phyloP scores from a whole-genome alignment of 73 alveolate genomes.

The Halteria grandinella region DNA sequence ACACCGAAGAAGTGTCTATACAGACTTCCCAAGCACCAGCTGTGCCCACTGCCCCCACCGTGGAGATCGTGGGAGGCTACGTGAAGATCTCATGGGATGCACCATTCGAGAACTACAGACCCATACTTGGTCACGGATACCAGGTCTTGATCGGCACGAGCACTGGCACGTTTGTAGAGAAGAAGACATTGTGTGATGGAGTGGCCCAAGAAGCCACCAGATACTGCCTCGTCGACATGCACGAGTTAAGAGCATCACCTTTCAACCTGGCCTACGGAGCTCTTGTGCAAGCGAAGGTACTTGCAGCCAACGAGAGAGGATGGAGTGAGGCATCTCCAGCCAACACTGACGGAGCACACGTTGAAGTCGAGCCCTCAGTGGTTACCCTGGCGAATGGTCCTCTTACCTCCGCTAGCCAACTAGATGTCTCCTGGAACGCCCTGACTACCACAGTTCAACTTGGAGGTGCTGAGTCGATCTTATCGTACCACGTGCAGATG shows the following conservation, averaged over 20 bases:
- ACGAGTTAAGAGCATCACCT: conserved; percentile 4
- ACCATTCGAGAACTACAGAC: conserved; percentile 26
- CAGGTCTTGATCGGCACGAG: background rate
- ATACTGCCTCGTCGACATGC: conserved; percentile 29
- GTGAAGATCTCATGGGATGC: conserved; percentile 35
- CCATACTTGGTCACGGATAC: conserved; percentile 41
- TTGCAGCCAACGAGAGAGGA: conserved; percentile 34
- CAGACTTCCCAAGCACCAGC: conserved; percentile 52
- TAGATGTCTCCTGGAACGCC: conserved; percentile 38
- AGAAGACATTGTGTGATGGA: conserved; percentile 59
- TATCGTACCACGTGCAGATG: too few relatives aligned
- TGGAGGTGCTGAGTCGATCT: conserved; percentile 39
- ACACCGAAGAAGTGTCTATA: conserved; percentile 13
- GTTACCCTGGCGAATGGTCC: conserved; percentile 30
- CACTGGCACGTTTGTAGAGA: conserved; percentile 31
- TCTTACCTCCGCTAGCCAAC: conserved; percentile 18
- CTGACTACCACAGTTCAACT: background rate
- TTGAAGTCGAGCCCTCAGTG: conserved; percentile 27
- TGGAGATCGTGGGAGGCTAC: background rate
- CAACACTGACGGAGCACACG: conserved; percentile 10
- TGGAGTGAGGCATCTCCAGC: conserved; percentile 20
- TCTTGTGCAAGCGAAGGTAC: conserved; percentile 19
- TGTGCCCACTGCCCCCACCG: conserved; percentile 36
- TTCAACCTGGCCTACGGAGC: background rate
- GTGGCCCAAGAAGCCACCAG: background rate